Evolutionary conservation across 805 yeast species (phyloP).

Genomic region (Metschnikowia noctiluminum): DNA sequence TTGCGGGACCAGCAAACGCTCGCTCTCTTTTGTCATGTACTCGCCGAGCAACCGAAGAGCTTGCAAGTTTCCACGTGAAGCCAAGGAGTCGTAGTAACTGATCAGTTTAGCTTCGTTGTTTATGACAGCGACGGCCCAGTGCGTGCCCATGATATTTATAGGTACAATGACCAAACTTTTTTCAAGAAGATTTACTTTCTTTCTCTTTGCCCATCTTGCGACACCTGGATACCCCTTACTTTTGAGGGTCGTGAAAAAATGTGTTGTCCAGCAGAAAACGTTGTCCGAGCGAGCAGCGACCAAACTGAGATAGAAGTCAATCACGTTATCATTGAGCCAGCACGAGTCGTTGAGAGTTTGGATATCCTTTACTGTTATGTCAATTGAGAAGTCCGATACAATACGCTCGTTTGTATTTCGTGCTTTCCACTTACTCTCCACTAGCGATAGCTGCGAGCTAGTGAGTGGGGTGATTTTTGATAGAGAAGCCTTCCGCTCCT

Average conservation of each 20-base stretch:
- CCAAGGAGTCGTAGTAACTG: conserved; percentile 74
- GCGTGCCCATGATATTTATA: conserved; percentile 76
- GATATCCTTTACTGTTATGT: conserved; percentile 63
- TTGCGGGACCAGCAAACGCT: conserved; percentile 34
- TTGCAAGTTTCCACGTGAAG: conserved; percentile 39
- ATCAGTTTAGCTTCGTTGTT: conserved; percentile 59
- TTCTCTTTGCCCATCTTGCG: conserved; percentile 77
- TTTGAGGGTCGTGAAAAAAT: conserved; percentile 73
- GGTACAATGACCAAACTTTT: conserved; percentile 75
- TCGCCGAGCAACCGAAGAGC: conserved; percentile 48
- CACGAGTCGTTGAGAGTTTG: conserved; percentile 62
- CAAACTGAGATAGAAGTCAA: conserved; percentile 72
- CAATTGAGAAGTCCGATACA: conserved; percentile 45
- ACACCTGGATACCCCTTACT: conserved; percentile 78
- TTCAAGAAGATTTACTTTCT: conserved; percentile 60
- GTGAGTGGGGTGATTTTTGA: conserved; percentile 19
- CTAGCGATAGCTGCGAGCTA: conserved; percentile 27
- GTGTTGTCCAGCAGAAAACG: conserved; percentile 79
- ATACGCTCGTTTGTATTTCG: conserved; percentile 24
- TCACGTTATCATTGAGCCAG: conserved; percentile 91
- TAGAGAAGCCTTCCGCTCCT: conserved; percentile 14
- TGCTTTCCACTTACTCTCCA: conserved; percentile 32
- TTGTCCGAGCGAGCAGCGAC: conserved; percentile 42
- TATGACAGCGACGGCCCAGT: conserved; percentile 88
- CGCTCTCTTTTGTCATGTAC: conserved; percentile 69